Base-by-base conservation (phyloP, 768 basidiomycete genomes). In the Boletus reticuloceps region DNA sequence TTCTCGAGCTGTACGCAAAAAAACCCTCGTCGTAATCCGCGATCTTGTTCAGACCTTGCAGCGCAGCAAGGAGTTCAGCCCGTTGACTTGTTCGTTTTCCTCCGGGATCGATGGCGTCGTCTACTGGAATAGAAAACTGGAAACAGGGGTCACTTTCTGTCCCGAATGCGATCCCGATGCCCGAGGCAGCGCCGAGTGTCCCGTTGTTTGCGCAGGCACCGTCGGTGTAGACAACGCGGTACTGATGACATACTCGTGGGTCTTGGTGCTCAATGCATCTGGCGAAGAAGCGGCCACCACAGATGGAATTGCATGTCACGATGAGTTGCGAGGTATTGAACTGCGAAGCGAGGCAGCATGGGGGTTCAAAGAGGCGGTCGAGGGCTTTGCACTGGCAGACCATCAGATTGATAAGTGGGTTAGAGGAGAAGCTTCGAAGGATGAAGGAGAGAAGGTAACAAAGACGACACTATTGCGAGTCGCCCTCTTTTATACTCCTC, bases 161-260 rank as follows among this genome's bases (percentile, higher is more conserved):
- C 17, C 57, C 49, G 3, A 58, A 56, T 13, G 53, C 50, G 6
- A 54, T 49, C 6, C 50, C 57, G 4, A 60, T 46, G 2, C 56
- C 56, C 7, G 52, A 51, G 8, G 19, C 59, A 0, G 71, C 74
- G 9, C 43, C 55, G 2, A 5, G 34, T 17, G 16, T 25, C 1
- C 73, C 70, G n/a, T 76, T 74, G 12, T 58, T 53, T 4, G 46
- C n/a, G 49, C 73, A 75, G 4, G 70, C 65, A 12, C 74, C 74
- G 45, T 74, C 73, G 19, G 66, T 68, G 58, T 64, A 72, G 6
- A 71, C 70, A 12, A 75, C 12, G 8, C 47, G 51, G 36, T 53
- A 51, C 10, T 60, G 49, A 39, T 69, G 69, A 54, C 70, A 69
- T 1, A 11, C 7, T 17, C 29, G 4, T 10, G 0, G 6, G 7